Conservation (phyloP, 2,329 filamentous ascomycete genomes). For the Fusarium incarnatum region DNA sequence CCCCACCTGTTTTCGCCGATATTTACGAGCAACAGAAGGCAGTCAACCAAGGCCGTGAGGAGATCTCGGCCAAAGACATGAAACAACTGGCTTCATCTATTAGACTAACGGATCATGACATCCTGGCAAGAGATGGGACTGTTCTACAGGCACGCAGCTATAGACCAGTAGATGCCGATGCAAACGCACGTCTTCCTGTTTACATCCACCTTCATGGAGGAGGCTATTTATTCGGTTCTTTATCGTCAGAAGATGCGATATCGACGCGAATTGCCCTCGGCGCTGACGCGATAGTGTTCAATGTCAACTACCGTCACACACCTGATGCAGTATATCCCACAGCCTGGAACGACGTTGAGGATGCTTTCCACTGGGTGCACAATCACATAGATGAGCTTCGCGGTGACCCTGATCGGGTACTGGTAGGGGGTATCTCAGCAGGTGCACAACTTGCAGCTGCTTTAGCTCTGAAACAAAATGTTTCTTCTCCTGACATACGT, state of each 20-base stretch:
- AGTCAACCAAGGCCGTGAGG: constrained; percentile 27
- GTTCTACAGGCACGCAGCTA: constrained; percentile 32
- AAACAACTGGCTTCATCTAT: constrained; percentile 43
- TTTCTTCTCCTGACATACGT: constrained; percentile 33
- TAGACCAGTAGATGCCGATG: background rate
- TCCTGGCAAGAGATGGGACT: constrained; percentile 23
- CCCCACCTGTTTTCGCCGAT: constrained; percentile 5
- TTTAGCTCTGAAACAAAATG: constrained; percentile 54
- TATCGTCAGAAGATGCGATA: constrained; percentile 63
- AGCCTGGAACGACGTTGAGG: constrained; percentile 64
- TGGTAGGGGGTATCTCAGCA: constrained; percentile 62
- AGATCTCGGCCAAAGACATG: constrained; percentile 25
- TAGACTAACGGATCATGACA: constrained; percentile 48
- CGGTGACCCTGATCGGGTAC: constrained; percentile 43
- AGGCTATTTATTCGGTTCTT: constrained; percentile 65
- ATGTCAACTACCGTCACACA: constrained; percentile 70
- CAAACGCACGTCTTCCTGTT: constrained; percentile 58
- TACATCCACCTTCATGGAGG: constrained; percentile 66
- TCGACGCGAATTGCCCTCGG: constrained; percentile 61
- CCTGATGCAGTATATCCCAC: constrained; percentile 64
- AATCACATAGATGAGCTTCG: constrained; percentile 22
- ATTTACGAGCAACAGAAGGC: constrained; percentile 16
- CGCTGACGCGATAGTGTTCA: constrained; percentile 59
- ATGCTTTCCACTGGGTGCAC: constrained; percentile 66
- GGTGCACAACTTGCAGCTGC: constrained; percentile 57